phyloP scores from a whole-genome alignment of 306 rosid genomes.

The Amphicarpaea edgeworthii region DNA sequence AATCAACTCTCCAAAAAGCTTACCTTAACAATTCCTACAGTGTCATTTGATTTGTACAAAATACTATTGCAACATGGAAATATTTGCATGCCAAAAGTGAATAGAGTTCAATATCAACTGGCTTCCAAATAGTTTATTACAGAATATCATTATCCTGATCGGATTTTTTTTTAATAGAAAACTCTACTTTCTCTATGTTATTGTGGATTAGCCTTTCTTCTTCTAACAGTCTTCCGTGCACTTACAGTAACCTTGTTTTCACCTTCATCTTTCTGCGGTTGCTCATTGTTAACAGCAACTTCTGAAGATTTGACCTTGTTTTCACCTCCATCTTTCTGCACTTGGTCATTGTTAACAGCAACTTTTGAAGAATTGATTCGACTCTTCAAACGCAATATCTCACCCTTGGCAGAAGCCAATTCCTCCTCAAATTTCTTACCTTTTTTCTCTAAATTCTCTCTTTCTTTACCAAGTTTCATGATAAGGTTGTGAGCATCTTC shows the following conservation, averaged over 20 bases:
- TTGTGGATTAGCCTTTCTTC: slow-evolving; percentile 51
- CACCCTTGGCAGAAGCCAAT: slow-evolving; percentile 83
- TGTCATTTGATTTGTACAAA: slow-evolving; percentile 44
- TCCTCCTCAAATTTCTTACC: slow-evolving; percentile 77
- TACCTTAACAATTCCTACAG: not conserved
- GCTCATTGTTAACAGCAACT: slow-evolving; percentile 47
- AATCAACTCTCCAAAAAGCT: slow-evolving; percentile 3
- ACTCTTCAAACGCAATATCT: slow-evolving; percentile 56
- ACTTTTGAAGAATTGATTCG: slow-evolving; percentile 46
- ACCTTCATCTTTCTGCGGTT: slow-evolving; percentile 39
- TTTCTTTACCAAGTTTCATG: slow-evolving; percentile 72
- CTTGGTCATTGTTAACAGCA: slow-evolving; percentile 47
- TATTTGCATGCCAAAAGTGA: slow-evolving; percentile 28
- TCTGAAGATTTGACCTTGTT: slow-evolving; percentile 45
- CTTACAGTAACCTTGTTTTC: slow-evolving; percentile 43
- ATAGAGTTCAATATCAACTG: slow-evolving; percentile 30
- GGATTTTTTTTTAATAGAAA: not conserved
- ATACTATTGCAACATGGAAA: slow-evolving; percentile 32
- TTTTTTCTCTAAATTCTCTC: slow-evolving; percentile 69
- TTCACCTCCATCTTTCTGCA: slow-evolving; percentile 39
- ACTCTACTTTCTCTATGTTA: slow-evolving; percentile 38
- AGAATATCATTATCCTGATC: slow-evolving; percentile 11
- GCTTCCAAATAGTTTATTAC: slow-evolving; percentile 36
- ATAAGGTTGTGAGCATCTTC: slow-evolving; percentile 86
- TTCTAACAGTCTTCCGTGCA: slow-evolving; percentile 45